Conservation (phyloP, 2,329 filamentous ascomycete genomes). For the Whalleya microplaca region DNA sequence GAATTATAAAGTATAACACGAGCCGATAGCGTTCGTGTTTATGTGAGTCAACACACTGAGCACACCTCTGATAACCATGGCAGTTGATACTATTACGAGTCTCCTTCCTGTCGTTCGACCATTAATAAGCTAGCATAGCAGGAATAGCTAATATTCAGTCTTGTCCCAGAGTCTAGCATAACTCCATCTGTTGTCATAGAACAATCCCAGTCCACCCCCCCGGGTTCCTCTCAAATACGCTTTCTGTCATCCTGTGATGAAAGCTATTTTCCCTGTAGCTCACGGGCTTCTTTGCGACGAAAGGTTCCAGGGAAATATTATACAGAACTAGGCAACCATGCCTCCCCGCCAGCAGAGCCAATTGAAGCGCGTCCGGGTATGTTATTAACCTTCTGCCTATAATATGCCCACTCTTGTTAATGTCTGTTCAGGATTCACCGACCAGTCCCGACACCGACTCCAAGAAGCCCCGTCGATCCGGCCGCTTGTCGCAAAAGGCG, state of each 20-base stretch:
- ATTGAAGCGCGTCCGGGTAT: constrained; percentile 80
- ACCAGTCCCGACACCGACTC: constrained; percentile 66
- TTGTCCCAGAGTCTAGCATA: not conserved
- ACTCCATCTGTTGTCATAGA: not conserved
- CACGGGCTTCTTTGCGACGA: not conserved
- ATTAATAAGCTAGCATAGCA: not conserved
- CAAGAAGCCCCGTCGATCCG: constrained; percentile 84
- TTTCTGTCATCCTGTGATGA: not conserved
- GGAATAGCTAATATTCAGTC: not conserved
- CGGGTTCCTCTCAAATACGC: not conserved
- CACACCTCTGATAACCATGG: not conserved
- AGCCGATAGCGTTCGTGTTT: not conserved
- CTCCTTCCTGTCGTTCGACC: not conserved
- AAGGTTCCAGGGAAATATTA: not conserved
- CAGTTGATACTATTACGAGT: not conserved
- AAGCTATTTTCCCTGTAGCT: not conserved
- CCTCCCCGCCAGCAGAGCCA: constrained; percentile 76
- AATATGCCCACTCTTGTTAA: constrained; percentile 21
- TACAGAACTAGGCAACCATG: constrained; percentile 44
- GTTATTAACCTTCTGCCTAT: constrained; percentile 38
- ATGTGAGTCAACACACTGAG: not conserved
- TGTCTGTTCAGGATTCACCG: constrained; percentile 40
- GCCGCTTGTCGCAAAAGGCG: constrained; percentile 65
- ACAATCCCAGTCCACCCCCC: too few species aligned
- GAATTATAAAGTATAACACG: not conserved